Base-by-base conservation (phyloP, 2,329 filamentous ascomycete species). In the Trichoderma guizhouense region DNA sequence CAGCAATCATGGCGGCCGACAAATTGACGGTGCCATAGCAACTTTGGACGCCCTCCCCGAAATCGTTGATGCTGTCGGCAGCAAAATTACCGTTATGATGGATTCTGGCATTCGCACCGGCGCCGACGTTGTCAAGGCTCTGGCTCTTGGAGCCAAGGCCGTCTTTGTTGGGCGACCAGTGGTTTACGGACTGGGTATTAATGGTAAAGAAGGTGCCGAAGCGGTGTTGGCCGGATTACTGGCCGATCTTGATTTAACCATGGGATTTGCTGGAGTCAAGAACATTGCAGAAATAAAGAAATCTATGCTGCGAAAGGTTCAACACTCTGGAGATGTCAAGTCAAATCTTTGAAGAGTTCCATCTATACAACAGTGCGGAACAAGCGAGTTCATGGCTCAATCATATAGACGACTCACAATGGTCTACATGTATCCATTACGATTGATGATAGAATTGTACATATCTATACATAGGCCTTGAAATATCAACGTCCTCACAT, bases 41-140 rank as follows among this genome's bases (percentile, higher is more conserved):
- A 88, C 90, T 0, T 88, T 93, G 67, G 86, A 81, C 89, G 73
- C 83, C 89, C 82, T 72, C 0, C 77, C 82, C 0, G 81, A 82
- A 15, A 83, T 83, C 43, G 78, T 77, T 5, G 87, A 90, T 5
- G 88, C 88, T 0, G 89, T 90, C 0, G 88, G 90, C 2, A 84
- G 85, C 21, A 84, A 84, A 72, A 55, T 91, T n/a, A 86, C 86
- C 0, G 83, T 92, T 24, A 84, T 91, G 57, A 86, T 83, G 21
- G 82, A 84, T 66, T 82, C 81, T 3, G 83, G 83, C 2, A 76
- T 84, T 1, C 77, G 82, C 9, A 81, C 79, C 0, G 83, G 82
- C 0, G 79, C 81, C 3, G 83, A 84, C 64, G 74, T 83, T 2
- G 63, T 84, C 60, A 84, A 84, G 62, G 81, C 82, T 0, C 70